Evolutionary conservation across 257 asterid genomes (phyloP).

Genomic region (Solanum pimpinellifolium): DNA sequence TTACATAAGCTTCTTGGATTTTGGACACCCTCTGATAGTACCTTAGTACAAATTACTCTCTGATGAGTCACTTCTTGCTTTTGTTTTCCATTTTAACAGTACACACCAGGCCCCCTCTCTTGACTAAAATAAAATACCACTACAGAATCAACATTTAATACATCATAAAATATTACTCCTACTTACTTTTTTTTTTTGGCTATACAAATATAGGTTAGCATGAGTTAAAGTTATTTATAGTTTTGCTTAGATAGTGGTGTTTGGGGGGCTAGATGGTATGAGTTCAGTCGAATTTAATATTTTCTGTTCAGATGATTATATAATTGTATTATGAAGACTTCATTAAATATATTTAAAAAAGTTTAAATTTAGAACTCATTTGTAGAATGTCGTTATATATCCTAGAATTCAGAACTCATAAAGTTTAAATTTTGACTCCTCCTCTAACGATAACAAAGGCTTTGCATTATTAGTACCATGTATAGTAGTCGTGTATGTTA

Average conservation of each 20-base stretch:
- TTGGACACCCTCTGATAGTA: neutral
- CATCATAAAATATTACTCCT: neutral
- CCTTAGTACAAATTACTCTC: neutral
- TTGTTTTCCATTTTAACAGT: neutral
- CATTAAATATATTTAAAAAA: neutral
- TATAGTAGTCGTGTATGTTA: neutral
- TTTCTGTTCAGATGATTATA: no score
- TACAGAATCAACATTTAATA: neutral
- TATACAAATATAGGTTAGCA: neutral
- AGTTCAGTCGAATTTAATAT: neutral
- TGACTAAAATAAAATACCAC: neutral
- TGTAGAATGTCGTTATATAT: neutral
- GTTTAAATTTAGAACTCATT: neutral
- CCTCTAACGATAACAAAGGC: neutral
- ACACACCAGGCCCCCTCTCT: neutral
- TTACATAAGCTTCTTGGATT: slow-evolving; percentile 1
- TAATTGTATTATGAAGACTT: neutral
- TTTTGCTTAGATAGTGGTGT: neutral
- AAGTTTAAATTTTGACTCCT: neutral
- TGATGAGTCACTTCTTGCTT: neutral
- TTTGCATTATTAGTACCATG: neutral
- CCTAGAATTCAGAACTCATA: neutral
- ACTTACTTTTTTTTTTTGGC: neutral
- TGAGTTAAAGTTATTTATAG: neutral
- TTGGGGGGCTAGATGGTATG: neutral